These are phyloP conservation scores for Wickerhamomyces hampshirensis DNA, from an alignment of 805 yeast species.

Conservation along the genomic window DNA sequence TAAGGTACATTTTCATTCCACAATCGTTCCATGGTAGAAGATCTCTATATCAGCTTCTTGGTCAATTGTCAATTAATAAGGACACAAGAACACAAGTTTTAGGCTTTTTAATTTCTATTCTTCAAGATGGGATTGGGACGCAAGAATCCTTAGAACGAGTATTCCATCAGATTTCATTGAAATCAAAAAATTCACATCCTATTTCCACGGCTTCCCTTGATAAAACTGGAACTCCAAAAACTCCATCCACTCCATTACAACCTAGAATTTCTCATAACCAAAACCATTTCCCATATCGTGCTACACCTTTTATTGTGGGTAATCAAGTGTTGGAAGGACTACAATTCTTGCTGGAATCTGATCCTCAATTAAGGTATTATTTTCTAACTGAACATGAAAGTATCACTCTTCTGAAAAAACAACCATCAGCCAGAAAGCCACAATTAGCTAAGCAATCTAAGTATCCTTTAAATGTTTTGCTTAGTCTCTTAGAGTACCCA, in stretches of 20 bases:
- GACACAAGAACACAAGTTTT: conserved; percentile 75
- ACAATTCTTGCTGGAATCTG: conserved; percentile 63
- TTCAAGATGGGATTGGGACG: conserved; percentile 70
- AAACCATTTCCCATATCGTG: conserved; percentile 43
- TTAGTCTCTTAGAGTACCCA: conserved; percentile 56
- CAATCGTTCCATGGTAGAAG: conserved; percentile 61
- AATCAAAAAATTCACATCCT: conserved; percentile 10
- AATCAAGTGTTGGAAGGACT: conserved; percentile 74
- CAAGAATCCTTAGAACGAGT: conserved; percentile 57
- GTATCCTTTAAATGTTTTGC: conserved; percentile 69
- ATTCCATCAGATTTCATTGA: conserved; percentile 49
- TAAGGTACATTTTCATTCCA: conserved; percentile 70
- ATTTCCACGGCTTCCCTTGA: conserved; percentile 2
- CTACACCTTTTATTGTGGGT: conserved; percentile 67
- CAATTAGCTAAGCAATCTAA: conserved; percentile 37
- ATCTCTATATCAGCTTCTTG: conserved; percentile 58
- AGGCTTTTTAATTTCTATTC: conserved; percentile 57
- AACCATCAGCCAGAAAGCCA: conserved; percentile 30
- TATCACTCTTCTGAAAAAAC: conserved; percentile 31
- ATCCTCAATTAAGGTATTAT: conserved; percentile 63
- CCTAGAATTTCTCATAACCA: conserved; percentile 53
- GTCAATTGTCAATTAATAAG: conserved; percentile 66
- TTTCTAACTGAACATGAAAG: conserved; percentile 75
- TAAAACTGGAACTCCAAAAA: conserved; percentile 13
- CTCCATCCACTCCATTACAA: conserved; percentile 16